Evolutionary conservation across 1,284 basidiomycete species (phyloP).

Genomic region (Earliella scabrosa): DNA sequence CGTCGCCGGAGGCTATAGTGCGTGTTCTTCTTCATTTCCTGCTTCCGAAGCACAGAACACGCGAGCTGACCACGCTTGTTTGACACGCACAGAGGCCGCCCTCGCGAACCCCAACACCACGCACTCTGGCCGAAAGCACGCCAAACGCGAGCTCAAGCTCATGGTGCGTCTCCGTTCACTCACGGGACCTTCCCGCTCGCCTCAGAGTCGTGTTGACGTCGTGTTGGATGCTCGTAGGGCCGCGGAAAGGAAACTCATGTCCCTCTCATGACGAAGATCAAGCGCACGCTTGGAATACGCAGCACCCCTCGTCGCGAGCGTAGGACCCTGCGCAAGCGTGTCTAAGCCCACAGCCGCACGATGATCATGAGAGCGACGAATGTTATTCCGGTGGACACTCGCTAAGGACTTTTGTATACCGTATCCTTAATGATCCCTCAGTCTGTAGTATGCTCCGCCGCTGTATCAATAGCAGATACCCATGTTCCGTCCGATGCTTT

Average conservation of each 20-base stretch:
- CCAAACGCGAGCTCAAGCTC: conserved; percentile 46
- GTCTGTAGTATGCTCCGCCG: too few species aligned
- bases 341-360: background rate
- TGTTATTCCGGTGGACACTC: too few species aligned
- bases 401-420: background rate
- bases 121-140: conserved; percentile 45
- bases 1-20: conserved; percentile 54
- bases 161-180: conserved; percentile 41
- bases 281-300: conserved; percentile 52
- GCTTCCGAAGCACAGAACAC: background rate
- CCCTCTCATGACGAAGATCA: conserved; percentile 54
- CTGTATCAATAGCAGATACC: conserved; percentile 2
- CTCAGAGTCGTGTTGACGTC: conserved; percentile 2
- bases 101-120: conserved; percentile 55
- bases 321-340: conserved; percentile 2
- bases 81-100: conserved; percentile 43
- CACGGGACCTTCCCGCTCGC: background rate
- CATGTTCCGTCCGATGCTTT: background rate
- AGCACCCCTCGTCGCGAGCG: conserved; percentile 41
- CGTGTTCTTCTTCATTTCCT: conserved; percentile 21
- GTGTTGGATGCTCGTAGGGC: conserved; percentile 31
- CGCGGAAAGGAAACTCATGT: conserved; percentile 47
- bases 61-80: background rate
- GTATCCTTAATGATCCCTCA: too few species aligned
- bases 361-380: too few species aligned